phyloP scores from a whole-genome alignment of 1,284 basidiomycete genomes.

The Wolfiporia cocos region DNA sequence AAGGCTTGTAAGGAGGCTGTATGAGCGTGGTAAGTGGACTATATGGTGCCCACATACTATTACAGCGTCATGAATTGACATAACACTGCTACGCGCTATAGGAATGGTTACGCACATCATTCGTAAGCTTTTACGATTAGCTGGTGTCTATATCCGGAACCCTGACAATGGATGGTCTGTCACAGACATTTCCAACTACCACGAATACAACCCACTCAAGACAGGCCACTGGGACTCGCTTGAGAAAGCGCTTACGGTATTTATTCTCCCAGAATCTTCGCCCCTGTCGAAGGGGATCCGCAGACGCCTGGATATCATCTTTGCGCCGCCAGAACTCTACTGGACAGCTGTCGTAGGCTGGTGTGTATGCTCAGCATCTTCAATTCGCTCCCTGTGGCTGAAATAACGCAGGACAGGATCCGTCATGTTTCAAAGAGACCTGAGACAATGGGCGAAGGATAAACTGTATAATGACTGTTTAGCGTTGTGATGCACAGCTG shows the following conservation, averaged over 20 bases:
- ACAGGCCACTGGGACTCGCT: slow-evolving; percentile 57
- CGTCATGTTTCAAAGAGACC: slow-evolving; percentile 76
- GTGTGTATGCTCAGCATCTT: slow-evolving; percentile 30
- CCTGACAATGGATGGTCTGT: background rate
- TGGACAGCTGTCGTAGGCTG: slow-evolving; percentile 80
- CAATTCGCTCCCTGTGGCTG: background rate
- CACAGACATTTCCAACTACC: slow-evolving; percentile 52
- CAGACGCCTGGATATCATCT: slow-evolving; percentile 71
- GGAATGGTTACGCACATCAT: slow-evolving; percentile 64
- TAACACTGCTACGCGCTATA: slow-evolving; percentile 16
- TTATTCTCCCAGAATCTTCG: slow-evolving; percentile 41
- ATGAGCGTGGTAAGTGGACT: slow-evolving; percentile 39
- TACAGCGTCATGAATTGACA: background rate
- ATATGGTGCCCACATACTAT: too few relatives aligned
- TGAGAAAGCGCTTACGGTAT: slow-evolving; percentile 68
- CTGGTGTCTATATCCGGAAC: slow-evolving; percentile 17
- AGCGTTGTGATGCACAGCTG: background rate
- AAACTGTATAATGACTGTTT: slow-evolving; percentile 39
- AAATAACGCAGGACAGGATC: slow-evolving; percentile 62
- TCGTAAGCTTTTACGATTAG: slow-evolving; percentile 36
- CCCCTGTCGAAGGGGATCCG: slow-evolving; percentile 31
- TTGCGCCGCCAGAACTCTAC: slow-evolving; percentile 59
- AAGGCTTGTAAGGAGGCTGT: slow-evolving; percentile 14
- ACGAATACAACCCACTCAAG: slow-evolving; percentile 44
- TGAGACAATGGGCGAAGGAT: slow-evolving; percentile 65